Conservation (phyloP, 805 yeast genomes). For the Isabelozyma heimii region DNA sequence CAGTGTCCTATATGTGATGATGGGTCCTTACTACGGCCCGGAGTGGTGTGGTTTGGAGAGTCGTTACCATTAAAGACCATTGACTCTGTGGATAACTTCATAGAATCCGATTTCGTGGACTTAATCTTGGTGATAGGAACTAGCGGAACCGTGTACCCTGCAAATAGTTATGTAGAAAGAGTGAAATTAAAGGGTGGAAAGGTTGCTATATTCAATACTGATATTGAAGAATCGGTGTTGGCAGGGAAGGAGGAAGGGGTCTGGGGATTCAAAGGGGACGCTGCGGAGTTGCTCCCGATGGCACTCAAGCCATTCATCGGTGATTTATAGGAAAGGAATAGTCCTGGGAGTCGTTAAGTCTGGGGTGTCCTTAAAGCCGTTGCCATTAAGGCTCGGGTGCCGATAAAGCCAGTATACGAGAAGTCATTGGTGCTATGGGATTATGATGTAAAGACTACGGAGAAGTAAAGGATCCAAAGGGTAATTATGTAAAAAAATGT, state of each 20-base stretch:
- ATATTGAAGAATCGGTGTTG: slow-evolving; percentile 46
- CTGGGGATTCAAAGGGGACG: slow-evolving; percentile 82
- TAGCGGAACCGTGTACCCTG: slow-evolving; percentile 86
- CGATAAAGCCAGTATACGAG: too few species aligned
- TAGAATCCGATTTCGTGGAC: slow-evolving; percentile 57
- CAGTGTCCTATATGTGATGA: slow-evolving; percentile 72
- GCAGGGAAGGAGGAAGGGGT: slow-evolving; percentile 39
- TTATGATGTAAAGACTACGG: not conserved
- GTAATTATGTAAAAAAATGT: not conserved
- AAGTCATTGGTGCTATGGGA: not conserved
- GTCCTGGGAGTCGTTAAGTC: too few species aligned
- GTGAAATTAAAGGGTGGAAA: slow-evolving; percentile 71
- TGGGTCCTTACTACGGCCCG: slow-evolving; percentile 69
- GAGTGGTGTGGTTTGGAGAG: slow-evolving; percentile 96
- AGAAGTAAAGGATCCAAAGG: not conserved
- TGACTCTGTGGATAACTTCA: slow-evolving; percentile 68
- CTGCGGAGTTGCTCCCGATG: slow-evolving; percentile 64
- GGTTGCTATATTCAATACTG: slow-evolving; percentile 81
- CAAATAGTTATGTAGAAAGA: slow-evolving; percentile 84
- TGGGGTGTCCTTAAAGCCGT: too few species aligned
- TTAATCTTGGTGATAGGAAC: slow-evolving; percentile 82
- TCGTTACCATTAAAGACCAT: slow-evolving; percentile 64
- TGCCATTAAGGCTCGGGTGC: too few species aligned
- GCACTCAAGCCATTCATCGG: slow-evolving; percentile 56
- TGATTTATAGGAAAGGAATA: slow-evolving; percentile 2